Base-by-base conservation (phyloP, 129 eudicot species). In the Erigeron canadensis region DNA sequence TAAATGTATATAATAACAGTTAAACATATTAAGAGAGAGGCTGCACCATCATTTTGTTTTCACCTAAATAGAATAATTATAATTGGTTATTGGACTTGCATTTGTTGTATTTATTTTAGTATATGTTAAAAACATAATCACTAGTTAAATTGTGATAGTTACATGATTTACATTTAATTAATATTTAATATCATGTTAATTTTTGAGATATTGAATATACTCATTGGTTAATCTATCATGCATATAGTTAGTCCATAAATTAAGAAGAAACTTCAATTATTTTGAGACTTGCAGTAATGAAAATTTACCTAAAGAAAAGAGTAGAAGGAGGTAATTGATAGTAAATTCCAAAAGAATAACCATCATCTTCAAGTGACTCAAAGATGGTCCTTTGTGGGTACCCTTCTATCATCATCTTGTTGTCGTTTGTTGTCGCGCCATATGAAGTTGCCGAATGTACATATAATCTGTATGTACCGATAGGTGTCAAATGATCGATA, bases 311-410 rank as follows among this genome's bases (percentile, higher is more conserved):
- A 82, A 71, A 89, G 48, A 85, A 89, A 62, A 92, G 96, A 41
- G 98, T 92, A 23, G 94, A 71, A 0, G 98, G 96, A 75, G 96
- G 95, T 34, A 71, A 81, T 62, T 92, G 96, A 71, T 92, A 87
- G 66, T 92, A 92, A 54, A 92, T 89, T 70, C 98, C 98, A 39
- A 92, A 92, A 45, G 80, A 55, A 59, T 61, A 75, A 9, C 98
- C 98, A 54, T 55, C 77, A 15, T 92, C 95, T 51, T 89, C 90
- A 63, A 92, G 63, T 0, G 98, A 89, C 56, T 92, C 98, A 53
- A 89, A 92, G 6, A 92, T 92, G 18, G 98, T 92, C 83, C 89
- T 92, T 58, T 92, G 98, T 0, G 98, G 98, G 45, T 81, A 83
- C 55, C 98, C 98, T 75, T 81, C 60, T 10, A 84, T 68, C 82